Evolutionary conservation across 768 basidiomycete genomes (phyloP).

Genomic region (Boletus pseudopeckii): DNA sequence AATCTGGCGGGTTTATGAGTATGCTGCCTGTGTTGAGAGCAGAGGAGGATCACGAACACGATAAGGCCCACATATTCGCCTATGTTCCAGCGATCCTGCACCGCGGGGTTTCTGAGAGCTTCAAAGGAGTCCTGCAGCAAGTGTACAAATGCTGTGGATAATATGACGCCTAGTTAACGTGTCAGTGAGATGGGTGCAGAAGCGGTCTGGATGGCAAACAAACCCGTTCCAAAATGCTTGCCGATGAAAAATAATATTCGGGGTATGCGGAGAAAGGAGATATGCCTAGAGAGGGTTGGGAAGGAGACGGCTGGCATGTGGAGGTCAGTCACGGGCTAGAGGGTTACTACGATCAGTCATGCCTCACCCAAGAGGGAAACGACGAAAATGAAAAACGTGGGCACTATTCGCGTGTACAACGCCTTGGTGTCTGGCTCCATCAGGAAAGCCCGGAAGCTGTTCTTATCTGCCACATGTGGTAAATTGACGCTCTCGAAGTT

Average conservation of each 20-base stretch:
- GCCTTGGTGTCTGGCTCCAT: not conserved
- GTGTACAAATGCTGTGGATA: conserved; percentile 82
- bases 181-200: not conserved
- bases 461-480: not conserved
- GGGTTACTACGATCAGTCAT: not conserved
- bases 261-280: conserved; percentile 57
- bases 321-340: not conserved
- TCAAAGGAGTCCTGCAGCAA: conserved; percentile 75
- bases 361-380: conserved; percentile 63
- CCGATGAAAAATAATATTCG: conserved; percentile 75
- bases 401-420: conserved; percentile 5
- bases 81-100: conserved; percentile 47
- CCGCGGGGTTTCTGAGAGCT: conserved; percentile 45
- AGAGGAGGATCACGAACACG: conserved; percentile 50
- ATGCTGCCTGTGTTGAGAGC: not conserved
- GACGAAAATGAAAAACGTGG: conserved; percentile 45
- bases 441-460: not conserved
- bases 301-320: conserved; percentile 59
- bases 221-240: conserved; percentile 82
- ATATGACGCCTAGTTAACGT: conserved; percentile 57
- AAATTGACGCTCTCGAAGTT: not conserved
- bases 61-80: conserved; percentile 66
- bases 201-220: not conserved
- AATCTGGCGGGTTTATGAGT: conserved; percentile 40
- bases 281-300: conserved; percentile 58